A percentile compares a stretch with the other conserved stretches of the same genome.
Evolutionary conservation across 345 rosid genomes (phyloP).

Genomic region (Zanthoxylum bungeanum): DNA sequence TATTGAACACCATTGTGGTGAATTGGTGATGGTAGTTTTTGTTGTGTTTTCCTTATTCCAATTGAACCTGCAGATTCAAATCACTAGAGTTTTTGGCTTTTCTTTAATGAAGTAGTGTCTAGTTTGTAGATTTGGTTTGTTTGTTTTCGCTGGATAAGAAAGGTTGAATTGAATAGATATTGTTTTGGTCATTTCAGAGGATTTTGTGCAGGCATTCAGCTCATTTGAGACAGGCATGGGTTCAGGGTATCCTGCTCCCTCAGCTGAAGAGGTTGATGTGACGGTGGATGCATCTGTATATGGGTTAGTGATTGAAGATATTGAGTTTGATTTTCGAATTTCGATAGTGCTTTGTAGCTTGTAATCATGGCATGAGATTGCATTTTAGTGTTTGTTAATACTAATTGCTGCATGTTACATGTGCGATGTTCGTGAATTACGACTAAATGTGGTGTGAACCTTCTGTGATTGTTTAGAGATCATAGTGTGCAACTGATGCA

Average conservation of each 20-base stretch:
- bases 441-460: not conserved
- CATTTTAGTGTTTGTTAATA: too few species aligned
- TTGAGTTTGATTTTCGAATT: constrained; percentile 1
- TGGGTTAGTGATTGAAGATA: constrained; percentile 24
- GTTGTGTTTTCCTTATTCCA: too few species aligned
- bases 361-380: not conserved
- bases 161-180: too few species aligned
- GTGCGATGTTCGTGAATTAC: too few species aligned
- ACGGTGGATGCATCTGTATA: constrained; percentile 12
- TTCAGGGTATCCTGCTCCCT: constrained; percentile 38
- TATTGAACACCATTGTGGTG: not conserved
- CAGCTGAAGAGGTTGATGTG: constrained; percentile 31
- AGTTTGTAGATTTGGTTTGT: constrained; percentile 2
- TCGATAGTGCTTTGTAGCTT: not conserved
- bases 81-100: not conserved
- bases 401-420: too few species aligned
- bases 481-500: not conserved
- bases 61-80: not conserved
- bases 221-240: constrained; percentile 40
- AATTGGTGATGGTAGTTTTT: not conserved
- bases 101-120: not conserved
- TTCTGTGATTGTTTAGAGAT: not conserved
- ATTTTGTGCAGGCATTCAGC: constrained; percentile 9
- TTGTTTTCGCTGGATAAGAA: too few species aligned
- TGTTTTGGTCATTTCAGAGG: constrained; percentile 13